Evolutionary conservation across 768 basidiomycete species (phyloP), one percentile per base, ranked within the genome.

Genomic region (Flagelloscypha sp.): DNA sequence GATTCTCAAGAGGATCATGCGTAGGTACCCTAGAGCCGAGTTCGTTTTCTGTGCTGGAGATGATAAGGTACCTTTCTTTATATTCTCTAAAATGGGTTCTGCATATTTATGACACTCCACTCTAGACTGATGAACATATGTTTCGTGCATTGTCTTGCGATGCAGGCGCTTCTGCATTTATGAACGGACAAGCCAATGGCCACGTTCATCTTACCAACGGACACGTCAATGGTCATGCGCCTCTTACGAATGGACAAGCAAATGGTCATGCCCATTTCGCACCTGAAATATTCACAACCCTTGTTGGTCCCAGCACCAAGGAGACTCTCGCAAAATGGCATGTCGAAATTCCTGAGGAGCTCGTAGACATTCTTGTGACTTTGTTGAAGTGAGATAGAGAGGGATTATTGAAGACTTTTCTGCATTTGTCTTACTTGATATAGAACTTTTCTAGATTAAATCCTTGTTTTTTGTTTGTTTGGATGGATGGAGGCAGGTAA

Each of bases 41-140:
- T 77, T 84, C 48, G 59, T 83, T 50, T 80, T 84, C 62, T 84
- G 82, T 50, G 82, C 82, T 0, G 81, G 81, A 16, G 82, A 84
- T 48, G 82, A 84, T 61, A 84, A 83, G 68, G 74, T 72, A 41
- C 8, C 49, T 12, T 23, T 25, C 21, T 30, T 17, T 5, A 9
- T 10, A 17, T 10, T n/a, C 9, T 18, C 24, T 11, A 5, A 1
- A 9, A 10, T 21, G 2, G 15, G 17, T 32, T 30, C n/a, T 30
- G 7, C 2, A 22, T 25, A 16, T 18, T 38, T n/a, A 15, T 46
- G 31, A 34, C 15, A 6, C 20, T 27, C 25, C 7, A 19, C 30
- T 25, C 15, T 42, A 72, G 74, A 79, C 80, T 44, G 78, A 84
- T 57, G 81, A 84, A 57, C 82, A 84, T 60, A 84, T 84, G 81